phyloP scores from a whole-genome alignment of 2,329 filamentous ascomycete genomes.

The Alternaria postmessia region DNA sequence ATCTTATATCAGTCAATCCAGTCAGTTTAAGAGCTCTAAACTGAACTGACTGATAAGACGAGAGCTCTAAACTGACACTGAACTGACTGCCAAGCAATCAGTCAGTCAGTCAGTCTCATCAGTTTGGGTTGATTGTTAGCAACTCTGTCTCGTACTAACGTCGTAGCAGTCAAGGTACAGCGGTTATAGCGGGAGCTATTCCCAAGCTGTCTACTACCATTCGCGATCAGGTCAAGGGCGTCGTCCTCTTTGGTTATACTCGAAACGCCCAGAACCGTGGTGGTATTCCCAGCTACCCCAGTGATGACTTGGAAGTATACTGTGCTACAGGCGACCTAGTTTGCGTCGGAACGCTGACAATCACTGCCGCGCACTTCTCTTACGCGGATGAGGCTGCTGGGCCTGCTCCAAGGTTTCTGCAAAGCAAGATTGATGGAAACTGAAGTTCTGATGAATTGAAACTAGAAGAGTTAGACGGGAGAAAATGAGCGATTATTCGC shows the following conservation, averaged over 20 bases:
- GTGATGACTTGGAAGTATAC: conserved; percentile 45
- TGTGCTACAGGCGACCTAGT: conserved; percentile 48
- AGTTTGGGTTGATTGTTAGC: too few species aligned
- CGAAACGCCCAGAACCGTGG: conserved; percentile 50
- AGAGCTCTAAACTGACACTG: too few species aligned
- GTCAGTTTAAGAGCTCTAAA: too few species aligned
- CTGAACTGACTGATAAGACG: too few species aligned
- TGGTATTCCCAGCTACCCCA: conserved; percentile 45
- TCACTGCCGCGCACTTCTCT: conserved; percentile 45
- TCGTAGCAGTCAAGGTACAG: conserved; percentile 48
- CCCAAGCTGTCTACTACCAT: conserved; percentile 35
- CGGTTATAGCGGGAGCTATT: conserved; percentile 49
- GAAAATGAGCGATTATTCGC: too few species aligned
- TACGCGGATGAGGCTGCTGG: conserved; percentile 39
- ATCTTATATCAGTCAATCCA: too few species aligned
- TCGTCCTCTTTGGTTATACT: conserved; percentile 54
- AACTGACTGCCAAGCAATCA: too few species aligned
- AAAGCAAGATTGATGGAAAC: conserved; percentile 22
- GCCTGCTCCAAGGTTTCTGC: conserved; percentile 40
- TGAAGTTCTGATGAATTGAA: too few species aligned
- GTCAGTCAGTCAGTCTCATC: too few species aligned
- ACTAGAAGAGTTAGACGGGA: too few species aligned
- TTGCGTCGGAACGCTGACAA: conserved; percentile 44
- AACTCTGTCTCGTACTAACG: too few species aligned
- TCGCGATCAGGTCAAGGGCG: conserved; percentile 45